These are phyloP conservation scores for Peronospora destructor DNA, from an alignment of 352 stramenopile species.

Conservation along the genomic window DNA sequence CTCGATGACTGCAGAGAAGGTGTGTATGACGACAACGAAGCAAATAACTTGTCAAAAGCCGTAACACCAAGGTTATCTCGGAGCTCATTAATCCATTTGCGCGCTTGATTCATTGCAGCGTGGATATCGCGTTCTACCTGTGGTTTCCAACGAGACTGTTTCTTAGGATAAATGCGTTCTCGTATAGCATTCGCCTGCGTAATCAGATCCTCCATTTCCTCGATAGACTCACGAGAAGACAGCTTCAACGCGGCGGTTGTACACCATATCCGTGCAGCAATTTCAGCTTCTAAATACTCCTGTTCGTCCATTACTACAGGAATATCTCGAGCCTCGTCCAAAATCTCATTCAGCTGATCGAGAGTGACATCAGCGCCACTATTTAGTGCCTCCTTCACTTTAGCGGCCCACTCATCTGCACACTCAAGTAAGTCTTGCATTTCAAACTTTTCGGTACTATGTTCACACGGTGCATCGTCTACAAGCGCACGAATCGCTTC, in stretches of 20 bases:
- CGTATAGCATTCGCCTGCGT: slow-evolving; percentile 69
- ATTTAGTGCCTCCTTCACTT: slow-evolving; percentile 75
- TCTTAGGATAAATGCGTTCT: slow-evolving; percentile 61
- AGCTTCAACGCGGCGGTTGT: slow-evolving; percentile 47
- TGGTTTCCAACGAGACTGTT: slow-evolving; percentile 77
- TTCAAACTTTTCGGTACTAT: slow-evolving; percentile 82
- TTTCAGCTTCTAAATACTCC: slow-evolving; percentile 68
- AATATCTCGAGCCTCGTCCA: slow-evolving; percentile 77
- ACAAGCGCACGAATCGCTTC: slow-evolving; percentile 73
- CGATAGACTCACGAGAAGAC: slow-evolving; percentile 48
- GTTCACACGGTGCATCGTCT: slow-evolving; percentile 80
- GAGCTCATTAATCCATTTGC: slow-evolving; percentile 71
- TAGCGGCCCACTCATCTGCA: slow-evolving; percentile 75
- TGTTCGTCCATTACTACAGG: slow-evolving; percentile 87
- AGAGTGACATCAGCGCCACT: slow-evolving; percentile 58
- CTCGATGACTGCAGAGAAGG: slow-evolving; percentile 24
- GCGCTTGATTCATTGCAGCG: slow-evolving; percentile 51
- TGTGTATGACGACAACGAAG: slow-evolving; percentile 25
- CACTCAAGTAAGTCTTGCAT: slow-evolving; percentile 87
- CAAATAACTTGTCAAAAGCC: slow-evolving; percentile 63
- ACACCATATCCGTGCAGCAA: slow-evolving; percentile 74
- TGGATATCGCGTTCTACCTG: slow-evolving; percentile 78
- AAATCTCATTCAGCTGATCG: slow-evolving; percentile 63
- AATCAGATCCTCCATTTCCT: slow-evolving; percentile 52
- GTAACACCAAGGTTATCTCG: slow-evolving; percentile 54